phyloP scores from a whole-genome alignment of 2,329 filamentous ascomycete genomes.

The Epichloe brachyelytri region DNA sequence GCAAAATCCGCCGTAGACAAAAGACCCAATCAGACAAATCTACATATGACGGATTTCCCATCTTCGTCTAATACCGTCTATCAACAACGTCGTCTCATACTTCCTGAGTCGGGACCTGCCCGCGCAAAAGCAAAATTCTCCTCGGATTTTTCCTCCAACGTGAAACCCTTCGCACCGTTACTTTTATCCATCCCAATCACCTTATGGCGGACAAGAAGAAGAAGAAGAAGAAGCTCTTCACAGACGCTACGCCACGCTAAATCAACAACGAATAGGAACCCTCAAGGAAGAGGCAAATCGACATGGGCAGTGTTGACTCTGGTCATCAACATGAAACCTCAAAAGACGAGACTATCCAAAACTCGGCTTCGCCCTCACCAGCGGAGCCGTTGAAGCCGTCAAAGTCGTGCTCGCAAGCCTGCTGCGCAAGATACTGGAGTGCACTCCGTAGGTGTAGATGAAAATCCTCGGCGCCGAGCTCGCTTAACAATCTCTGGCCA shows the following conservation, averaged over 20 bases:
- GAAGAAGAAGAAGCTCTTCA: background rate
- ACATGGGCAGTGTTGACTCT: background rate
- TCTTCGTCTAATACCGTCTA: too few species aligned
- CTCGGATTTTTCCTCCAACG: too few species aligned
- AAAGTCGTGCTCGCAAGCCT: conserved; percentile 6
- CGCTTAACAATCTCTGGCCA: conserved; percentile 24
- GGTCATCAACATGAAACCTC: background rate
- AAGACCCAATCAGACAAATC: too few species aligned
- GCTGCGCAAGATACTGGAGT: conserved; percentile 11
- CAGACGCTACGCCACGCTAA: background rate
- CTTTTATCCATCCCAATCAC: too few species aligned
- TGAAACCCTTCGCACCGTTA: too few species aligned
- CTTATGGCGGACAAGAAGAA: too few species aligned
- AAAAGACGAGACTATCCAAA: conserved; percentile 4
- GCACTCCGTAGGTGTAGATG: conserved; percentile 10
- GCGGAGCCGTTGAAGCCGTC: background rate
- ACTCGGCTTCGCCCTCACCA: background rate
- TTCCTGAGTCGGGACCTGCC: too few species aligned
- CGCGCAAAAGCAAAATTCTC: too few species aligned
- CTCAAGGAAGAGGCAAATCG: background rate
- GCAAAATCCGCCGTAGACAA: too few species aligned
- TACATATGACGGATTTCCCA: too few species aligned
- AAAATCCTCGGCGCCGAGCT: conserved; percentile 12
- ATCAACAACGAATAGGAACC: background rate
- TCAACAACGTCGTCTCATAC: too few species aligned